Evolutionary conservation across 495 filamentous ascomycete species (phyloP).

Genomic region (Talaromyces adpressus): DNA sequence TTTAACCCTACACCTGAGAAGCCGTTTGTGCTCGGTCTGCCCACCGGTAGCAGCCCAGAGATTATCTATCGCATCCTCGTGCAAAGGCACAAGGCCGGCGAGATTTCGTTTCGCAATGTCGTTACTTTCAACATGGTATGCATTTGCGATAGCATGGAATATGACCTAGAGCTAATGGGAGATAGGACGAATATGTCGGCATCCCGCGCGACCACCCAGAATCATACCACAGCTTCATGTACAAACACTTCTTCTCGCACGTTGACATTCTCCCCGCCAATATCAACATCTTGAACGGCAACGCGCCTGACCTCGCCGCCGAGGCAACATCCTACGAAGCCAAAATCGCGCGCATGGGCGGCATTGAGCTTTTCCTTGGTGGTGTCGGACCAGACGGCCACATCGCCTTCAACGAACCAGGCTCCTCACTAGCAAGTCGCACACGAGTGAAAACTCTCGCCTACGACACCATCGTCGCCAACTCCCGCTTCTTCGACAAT

Average conservation of each 20-base stretch:
- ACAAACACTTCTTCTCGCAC: slow-evolving; percentile 83
- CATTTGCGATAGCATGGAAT: background rate
- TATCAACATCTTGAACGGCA: slow-evolving; percentile 82
- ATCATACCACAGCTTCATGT: slow-evolving; percentile 88
- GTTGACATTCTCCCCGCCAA: slow-evolving; percentile 74
- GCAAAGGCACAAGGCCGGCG: slow-evolving; percentile 64
- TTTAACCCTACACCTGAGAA: slow-evolving; percentile 62
- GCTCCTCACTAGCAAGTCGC: slow-evolving; percentile 68
- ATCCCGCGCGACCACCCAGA: slow-evolving; percentile 75
- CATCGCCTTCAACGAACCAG: slow-evolving; percentile 87
- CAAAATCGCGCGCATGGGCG: slow-evolving; percentile 65
- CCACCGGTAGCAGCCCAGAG: slow-evolving; percentile 74
- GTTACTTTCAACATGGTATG: slow-evolving; percentile 88
- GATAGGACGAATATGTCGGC: slow-evolving; percentile 79
- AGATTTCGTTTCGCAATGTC: slow-evolving; percentile 81
- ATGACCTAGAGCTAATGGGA: slow-evolving; percentile 7
- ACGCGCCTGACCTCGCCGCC: slow-evolving; percentile 64
- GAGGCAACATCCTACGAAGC: slow-evolving; percentile 76
- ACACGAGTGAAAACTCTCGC: slow-evolving; percentile 82
- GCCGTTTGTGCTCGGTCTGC: slow-evolving; percentile 78
- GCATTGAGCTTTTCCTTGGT: slow-evolving; percentile 80
- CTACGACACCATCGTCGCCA: slow-evolving; percentile 80
- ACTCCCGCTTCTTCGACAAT: slow-evolving; percentile 74
- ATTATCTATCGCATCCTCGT: slow-evolving; percentile 73
- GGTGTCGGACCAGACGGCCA: slow-evolving; percentile 83